Evolutionary conservation across 1,284 basidiomycete species (phyloP), one percentile per base, ranked within the genome.

Genomic region (Pseudozyma flocculosa): DNA sequence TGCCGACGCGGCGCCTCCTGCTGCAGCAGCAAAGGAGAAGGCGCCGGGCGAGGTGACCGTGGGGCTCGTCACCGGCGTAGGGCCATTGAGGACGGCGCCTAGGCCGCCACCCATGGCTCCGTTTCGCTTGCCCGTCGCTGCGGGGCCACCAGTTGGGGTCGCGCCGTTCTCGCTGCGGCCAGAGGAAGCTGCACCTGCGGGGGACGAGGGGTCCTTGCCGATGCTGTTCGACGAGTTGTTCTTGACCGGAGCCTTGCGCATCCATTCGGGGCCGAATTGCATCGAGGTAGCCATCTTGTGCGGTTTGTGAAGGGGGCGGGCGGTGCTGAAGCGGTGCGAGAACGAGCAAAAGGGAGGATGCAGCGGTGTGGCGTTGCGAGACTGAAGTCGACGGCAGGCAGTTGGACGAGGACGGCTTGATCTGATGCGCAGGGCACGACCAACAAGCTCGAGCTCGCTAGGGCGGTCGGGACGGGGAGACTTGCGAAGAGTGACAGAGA

Each of bases 181-280:
- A 5, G 26, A 29, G 11, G 26, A 5, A 29, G 26, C 64, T 34
- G 45, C 59, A 24, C 59, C 43, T 10, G 48, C 47, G 23, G 53
- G 38, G 22, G 47, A n/a, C 36, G 59, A 30, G 18, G 36, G 24
- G 19, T 55, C 58, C 23, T 58, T 60, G 24, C 52, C 57, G 32
- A 55, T 57, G 45, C 61, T 68, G 54, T 48, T 61, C 42, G 26
- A 7, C 26, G 26, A 29, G 24, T 29, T 37, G 32, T 32, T 38
- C 37, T 53, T 45, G 43, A 13, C 43, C 15, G 71, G 64, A 13
- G 54, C 72, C 57, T 72, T 74, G 43, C 72, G 69, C 72, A 74
- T 74, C 72, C 72, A 74, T 50, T 74, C 72, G 40, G 72, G 72
- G 41, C 72, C 72, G 42, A 74, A 74, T 48, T 74, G 70, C 63